These are phyloP conservation scores for Mucor plumbeus DNA, from an alignment of 371 early-diverging fungal genomes.

Conservation along the genomic window DNA sequence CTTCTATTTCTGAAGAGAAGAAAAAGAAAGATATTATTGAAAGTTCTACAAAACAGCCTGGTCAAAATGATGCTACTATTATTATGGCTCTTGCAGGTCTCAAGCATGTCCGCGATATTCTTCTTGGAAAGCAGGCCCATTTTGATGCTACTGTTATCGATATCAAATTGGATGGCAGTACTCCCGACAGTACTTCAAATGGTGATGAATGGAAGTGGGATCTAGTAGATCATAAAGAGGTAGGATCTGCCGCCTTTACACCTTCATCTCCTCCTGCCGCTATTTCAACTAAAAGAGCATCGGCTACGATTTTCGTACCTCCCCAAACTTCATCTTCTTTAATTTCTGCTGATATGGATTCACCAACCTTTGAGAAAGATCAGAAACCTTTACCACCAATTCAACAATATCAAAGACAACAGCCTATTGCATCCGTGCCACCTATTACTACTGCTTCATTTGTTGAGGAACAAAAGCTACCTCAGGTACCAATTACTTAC, in stretches of 20 bases:
- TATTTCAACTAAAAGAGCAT: slow-evolving; percentile 1
- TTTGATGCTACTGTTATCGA: slow-evolving; percentile 57
- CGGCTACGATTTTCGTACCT: not conserved
- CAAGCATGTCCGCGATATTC: slow-evolving; percentile 67
- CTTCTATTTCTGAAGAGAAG: slow-evolving; percentile 9
- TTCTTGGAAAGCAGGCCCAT: slow-evolving; percentile 54
- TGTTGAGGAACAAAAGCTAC: slow-evolving; percentile 1
- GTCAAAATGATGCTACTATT: slow-evolving; percentile 37
- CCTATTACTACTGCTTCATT: too few species aligned
- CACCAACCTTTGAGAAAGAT: slow-evolving; percentile 7
- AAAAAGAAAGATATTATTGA: not conserved
- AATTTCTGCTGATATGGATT: slow-evolving; percentile 1
- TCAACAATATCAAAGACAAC: not conserved
- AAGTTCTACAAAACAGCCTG: not conserved
- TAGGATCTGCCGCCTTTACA: not conserved
- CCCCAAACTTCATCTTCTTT: slow-evolving; percentile 13
- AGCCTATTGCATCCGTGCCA: not conserved
- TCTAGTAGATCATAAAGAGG: slow-evolving; percentile 10
- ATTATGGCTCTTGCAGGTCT: slow-evolving; percentile 59
- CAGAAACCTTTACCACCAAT: slow-evolving; percentile 21
- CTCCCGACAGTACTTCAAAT: slow-evolving; percentile 5
- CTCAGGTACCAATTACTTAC: slow-evolving; percentile 19
- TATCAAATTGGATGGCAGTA: not conserved
- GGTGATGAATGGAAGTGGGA: slow-evolving; percentile 17
- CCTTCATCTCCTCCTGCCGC: not conserved